Percentiles rank a stretch among this genome's conserved stretches.
Conservation (phyloP, 176 grass and related monocot genomes). For the Alopecurus myosuroides region DNA sequence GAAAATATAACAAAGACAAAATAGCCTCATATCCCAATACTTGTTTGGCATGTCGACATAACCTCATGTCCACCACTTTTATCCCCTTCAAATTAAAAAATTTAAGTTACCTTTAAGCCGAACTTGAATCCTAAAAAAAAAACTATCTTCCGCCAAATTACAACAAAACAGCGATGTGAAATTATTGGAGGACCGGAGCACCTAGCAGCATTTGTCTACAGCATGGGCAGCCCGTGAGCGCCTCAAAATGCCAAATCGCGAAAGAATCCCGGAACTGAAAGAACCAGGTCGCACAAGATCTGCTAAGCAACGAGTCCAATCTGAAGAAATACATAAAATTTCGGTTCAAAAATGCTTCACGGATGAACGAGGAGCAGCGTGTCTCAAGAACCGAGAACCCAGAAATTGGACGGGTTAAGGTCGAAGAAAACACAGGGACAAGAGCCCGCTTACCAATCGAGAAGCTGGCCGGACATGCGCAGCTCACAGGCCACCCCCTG, state of each 20-base stretch:
- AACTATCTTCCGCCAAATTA: not conserved
- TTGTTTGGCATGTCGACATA: not conserved
- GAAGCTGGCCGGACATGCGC: not conserved
- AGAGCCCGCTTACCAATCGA: conserved; percentile 6
- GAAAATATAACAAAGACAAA: not conserved
- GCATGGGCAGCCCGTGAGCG: not conserved
- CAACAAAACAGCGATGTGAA: not conserved
- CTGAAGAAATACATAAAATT: not conserved
- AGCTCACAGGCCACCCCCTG: not conserved
- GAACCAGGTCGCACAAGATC: not conserved
- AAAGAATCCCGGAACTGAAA: not conserved
- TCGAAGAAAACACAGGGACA: not conserved
- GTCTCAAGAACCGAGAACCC: not conserved
- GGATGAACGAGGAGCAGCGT: conserved; percentile 15
- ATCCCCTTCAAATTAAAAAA: not conserved
- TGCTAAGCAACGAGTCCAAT: not conserved
- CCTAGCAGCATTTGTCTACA: not conserved
- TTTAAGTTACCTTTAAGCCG: not conserved
- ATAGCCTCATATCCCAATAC: not conserved
- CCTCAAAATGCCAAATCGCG: not conserved
- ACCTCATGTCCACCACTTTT: not conserved
- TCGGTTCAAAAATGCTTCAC: not conserved
- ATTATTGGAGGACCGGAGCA: not conserved
- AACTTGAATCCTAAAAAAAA: not conserved
- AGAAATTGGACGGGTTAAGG: not conserved